These are phyloP conservation scores for Xylaria intraflava DNA, from an alignment of 495 filamentous ascomycete genomes.

Conservation along the genomic window DNA sequence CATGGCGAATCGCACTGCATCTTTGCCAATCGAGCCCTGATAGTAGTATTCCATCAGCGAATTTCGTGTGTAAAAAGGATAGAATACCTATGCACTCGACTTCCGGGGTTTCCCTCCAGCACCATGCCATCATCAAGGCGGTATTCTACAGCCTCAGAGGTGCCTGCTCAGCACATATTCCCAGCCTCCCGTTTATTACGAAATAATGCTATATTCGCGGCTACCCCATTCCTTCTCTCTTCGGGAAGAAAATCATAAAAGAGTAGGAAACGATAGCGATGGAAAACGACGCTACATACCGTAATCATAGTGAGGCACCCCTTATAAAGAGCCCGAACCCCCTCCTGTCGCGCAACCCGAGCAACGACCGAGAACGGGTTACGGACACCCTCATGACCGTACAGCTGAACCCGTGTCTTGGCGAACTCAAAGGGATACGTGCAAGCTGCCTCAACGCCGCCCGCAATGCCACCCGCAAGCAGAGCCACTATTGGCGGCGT, in stretches of 20 bases:
- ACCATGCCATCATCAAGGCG: neutral
- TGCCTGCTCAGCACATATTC: neutral
- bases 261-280: neutral
- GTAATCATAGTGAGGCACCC: conserved; percentile 57
- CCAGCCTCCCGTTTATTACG: no score
- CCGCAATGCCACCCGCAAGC: conserved; percentile 48
- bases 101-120: no score
- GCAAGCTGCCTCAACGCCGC: conserved; percentile 47
- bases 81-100: no score
- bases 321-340: conserved; percentile 53
- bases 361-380: conserved; percentile 49
- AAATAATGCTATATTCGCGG: no score
- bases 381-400: conserved; percentile 35
- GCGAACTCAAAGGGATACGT: conserved; percentile 67
- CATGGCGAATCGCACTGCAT: conserved; percentile 57
- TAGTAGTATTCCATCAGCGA: neutral
- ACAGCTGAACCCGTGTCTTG: conserved; percentile 58
- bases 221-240: no score
- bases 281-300: conserved; percentile 28
- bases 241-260: no score
- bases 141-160: neutral
- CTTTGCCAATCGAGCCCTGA: conserved; percentile 50
- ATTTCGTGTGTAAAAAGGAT: no score
- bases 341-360: conserved; percentile 40
- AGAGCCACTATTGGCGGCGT: conserved; percentile 42